phyloP scores from a whole-genome alignment of 1,139 yeast genomes.

The Hansenula sp. region DNA sequence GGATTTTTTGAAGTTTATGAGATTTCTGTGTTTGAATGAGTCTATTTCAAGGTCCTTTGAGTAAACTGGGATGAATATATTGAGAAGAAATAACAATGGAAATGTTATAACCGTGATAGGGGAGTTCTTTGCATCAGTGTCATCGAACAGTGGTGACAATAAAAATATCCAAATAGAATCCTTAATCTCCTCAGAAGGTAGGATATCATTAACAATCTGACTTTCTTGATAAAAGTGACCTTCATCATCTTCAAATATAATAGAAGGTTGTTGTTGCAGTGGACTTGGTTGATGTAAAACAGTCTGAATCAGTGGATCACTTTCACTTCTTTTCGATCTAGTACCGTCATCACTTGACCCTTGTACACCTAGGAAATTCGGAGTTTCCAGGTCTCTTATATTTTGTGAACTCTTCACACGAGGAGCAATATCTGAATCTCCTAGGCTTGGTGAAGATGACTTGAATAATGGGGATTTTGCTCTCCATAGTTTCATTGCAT shows the following conservation, averaged over 20 bases:
- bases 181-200: neutral
- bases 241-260: neutral
- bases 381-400: neutral
- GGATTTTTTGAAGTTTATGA: conserved; percentile 4
- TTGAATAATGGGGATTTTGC: neutral
- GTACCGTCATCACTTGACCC: neutral
- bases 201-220: too few species aligned
- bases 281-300: neutral
- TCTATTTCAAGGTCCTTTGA: conserved; percentile 4
- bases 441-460: neutral
- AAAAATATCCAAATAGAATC: neutral
- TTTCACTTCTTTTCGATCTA: neutral
- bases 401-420: neutral
- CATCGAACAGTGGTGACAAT: neutral
- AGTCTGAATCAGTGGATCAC: neutral
- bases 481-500: conserved; percentile 13
- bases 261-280: neutral
- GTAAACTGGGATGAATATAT: conserved; percentile 13
- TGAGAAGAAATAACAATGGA: conserved; percentile 10
- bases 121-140: neutral
- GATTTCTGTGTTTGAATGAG: neutral
- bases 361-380: neutral
- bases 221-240: too few species aligned
- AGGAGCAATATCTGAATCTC: neutral
- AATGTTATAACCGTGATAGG: neutral